Percentiles rank a stretch among this genome's conserved stretches.
These are phyloP conservation scores for Cucumis hystrix DNA, from an alignment of 306 rosid species.

Conservation along the genomic window DNA sequence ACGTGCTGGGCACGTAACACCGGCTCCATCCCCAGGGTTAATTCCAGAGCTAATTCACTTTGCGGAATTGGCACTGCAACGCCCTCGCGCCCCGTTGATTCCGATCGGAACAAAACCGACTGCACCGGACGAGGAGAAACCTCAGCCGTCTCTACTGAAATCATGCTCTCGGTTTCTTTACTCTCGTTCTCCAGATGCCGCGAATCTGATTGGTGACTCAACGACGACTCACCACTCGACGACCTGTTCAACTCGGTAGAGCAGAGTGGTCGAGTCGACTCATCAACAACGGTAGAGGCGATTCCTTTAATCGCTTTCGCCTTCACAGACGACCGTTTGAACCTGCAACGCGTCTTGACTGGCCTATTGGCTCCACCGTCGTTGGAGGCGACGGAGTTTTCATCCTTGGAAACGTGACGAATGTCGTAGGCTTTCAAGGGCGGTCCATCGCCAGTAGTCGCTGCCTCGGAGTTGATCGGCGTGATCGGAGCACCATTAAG, in stretches of 20 bases:
- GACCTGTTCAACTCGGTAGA: conserved; percentile 41
- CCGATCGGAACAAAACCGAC: conserved; percentile 30
- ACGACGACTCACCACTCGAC: conserved; percentile 72
- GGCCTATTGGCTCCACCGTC: conserved; percentile 13
- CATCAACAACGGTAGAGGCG: neutral
- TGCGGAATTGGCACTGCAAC: conserved; percentile 12
- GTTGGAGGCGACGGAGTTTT: conserved; percentile 57
- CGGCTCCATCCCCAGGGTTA: conserved; percentile 67
- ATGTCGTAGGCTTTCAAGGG: conserved; percentile 82
- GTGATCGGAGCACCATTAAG: conserved; percentile 73
- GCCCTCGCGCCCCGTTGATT: neutral
- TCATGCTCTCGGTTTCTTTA: conserved; percentile 65
- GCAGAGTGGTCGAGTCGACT: conserved; percentile 8
- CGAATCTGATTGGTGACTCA: conserved; percentile 78
- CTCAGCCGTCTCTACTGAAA: conserved; percentile 57
- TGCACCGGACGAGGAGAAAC: conserved; percentile 24
- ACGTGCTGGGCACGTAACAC: conserved; percentile 34
- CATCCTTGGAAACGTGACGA: conserved; percentile 83
- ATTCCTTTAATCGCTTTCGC: conserved; percentile 20
- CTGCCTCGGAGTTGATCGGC: conserved; percentile 72
- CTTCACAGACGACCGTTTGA: conserved; percentile 33
- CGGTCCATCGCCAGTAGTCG: conserved; percentile 60
- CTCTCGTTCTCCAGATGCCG: conserved; percentile 45
- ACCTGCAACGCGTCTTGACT: conserved; percentile 54
- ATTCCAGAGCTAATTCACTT: conserved; percentile 41